Base-by-base conservation (phyloP, 2,329 filamentous ascomycete species). In the Cladophialophora immunda region DNA sequence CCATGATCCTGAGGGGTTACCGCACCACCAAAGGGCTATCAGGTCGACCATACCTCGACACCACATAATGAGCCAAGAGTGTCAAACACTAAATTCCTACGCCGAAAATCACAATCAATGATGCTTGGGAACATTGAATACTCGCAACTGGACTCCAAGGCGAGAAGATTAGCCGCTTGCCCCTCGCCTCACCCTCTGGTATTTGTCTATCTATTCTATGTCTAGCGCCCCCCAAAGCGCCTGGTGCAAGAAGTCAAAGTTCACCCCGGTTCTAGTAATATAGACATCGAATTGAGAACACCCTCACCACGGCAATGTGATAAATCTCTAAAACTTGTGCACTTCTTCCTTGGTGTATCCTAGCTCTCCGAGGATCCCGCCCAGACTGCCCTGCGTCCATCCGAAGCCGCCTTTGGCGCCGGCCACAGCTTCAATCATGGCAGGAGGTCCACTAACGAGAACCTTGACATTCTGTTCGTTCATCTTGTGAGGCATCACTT, bases 401-500 rank as follows among this genome's bases (percentile, higher is more conserved):
- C 74, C 71, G 34, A 67, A 69, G 25, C 68, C 64, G 7, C 74
- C 76, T 62, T 78, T 77, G 45, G 78, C 78, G 4, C 85, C 86
- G 2, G 85, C 79, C 41, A 90, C 74, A 11, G 84, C 81, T 64
- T 80, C 80, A 75, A 91, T 87, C 88, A 92, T 91, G 0, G 82
- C 81, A 1, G 89, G 88, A 19, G 90, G 90, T 0, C 90, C 90
- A 74, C 89, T 91, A 0, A 92, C 81, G 73, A 91, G 89, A 0
- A 92, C 86, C 77, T 90, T 90, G 1, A 80, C 64, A 47, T 63
- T 65, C 15, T 64, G 58, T 45, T 68, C 64, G 9, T 58, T 66
- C 61, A 67, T 73, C n/a, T 72, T 73, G 6, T 81, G 75, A 5
- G 79, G 77, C 13, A 86, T 74, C n/a, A 80, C 81, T 68, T 86